These are phyloP conservation scores for Colletotrichum lupini DNA, from an alignment of 2,329 filamentous ascomycete species.

Conservation along the genomic window DNA sequence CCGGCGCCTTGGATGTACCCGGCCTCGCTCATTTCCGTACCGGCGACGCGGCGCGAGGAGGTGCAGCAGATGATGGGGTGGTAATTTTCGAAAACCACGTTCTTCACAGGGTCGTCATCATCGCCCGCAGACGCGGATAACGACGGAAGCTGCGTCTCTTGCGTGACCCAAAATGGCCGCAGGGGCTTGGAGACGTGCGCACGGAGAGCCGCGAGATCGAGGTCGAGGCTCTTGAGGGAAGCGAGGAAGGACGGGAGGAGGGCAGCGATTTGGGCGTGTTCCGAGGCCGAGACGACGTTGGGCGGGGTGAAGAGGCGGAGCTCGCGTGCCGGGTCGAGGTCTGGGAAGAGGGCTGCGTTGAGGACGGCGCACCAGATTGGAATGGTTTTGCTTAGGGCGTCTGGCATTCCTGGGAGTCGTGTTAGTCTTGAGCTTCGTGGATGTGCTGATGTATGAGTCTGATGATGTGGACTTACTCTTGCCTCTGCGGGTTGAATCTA, in stretches of 20 bases:
- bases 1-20: slow-evolving; percentile 92
- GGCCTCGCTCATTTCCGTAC: slow-evolving; percentile 72
- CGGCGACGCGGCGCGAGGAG: slow-evolving; percentile 77
- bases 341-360: slow-evolving; percentile 81
- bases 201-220: slow-evolving; percentile 67
- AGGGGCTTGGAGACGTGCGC: slow-evolving; percentile 76
- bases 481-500: slow-evolving; percentile 92
- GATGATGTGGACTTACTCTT: slow-evolving; percentile 68
- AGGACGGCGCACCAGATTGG: slow-evolving; percentile 93
- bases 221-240: slow-evolving; percentile 64
- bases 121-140: slow-evolving; percentile 37
- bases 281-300: slow-evolving; percentile 77
- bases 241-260: slow-evolving; percentile 66
- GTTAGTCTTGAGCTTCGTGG: not conserved
- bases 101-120: not conserved
- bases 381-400: slow-evolving; percentile 92
- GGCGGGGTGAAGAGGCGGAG: slow-evolving; percentile 74
- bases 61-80: slow-evolving; percentile 87
- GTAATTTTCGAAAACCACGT: slow-evolving; percentile 64
- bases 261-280: slow-evolving; percentile 81
- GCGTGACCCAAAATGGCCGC: slow-evolving; percentile 83
- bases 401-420: slow-evolving; percentile 78
- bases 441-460: slow-evolving; percentile 22
- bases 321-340: slow-evolving; percentile 45
- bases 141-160: slow-evolving; percentile 63